These are phyloP conservation scores for Pseudotsuga menziesii DNA, from an alignment of 75 land plant species.

Conservation along the genomic window DNA sequence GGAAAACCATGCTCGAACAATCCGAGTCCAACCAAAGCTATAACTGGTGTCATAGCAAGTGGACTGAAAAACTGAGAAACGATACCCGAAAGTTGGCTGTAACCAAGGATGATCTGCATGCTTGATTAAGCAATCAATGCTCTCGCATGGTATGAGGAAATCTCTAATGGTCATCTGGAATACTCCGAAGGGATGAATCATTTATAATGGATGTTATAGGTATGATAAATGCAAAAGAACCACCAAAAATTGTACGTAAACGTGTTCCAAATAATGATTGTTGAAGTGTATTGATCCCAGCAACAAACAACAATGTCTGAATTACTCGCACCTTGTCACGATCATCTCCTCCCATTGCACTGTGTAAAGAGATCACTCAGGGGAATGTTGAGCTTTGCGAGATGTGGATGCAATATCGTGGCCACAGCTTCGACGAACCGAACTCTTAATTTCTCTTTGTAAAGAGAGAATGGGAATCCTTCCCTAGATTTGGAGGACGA, in stretches of 20 bases:
- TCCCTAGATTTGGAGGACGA: no score
- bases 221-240: conserved; percentile 45
- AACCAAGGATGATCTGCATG: conserved; percentile 73
- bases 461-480: no score
- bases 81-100: conserved; percentile 79
- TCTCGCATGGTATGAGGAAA: conserved; percentile 69
- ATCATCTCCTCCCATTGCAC: no score
- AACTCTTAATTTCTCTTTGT: no score
- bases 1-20: conserved; percentile 85
- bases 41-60: conserved; percentile 72
- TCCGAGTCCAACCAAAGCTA: conserved; percentile 71
- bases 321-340: conserved; percentile 36
- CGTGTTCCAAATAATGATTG: conserved; percentile 51
- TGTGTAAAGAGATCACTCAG: no score
- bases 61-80: conserved; percentile 70
- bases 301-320: conserved; percentile 43
- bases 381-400: no score
- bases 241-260: conserved; percentile 38
- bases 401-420: no score
- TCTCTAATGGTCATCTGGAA: conserved; percentile 18
- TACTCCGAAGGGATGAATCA: not conserved
- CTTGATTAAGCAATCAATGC: conserved; percentile 68
- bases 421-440: no score
- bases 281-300: conserved; percentile 42
- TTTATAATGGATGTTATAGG: not conserved